Evolutionary conservation across 1,139 yeast genomes (phyloP).

Genomic region (Eremothecium gossypii): DNA sequence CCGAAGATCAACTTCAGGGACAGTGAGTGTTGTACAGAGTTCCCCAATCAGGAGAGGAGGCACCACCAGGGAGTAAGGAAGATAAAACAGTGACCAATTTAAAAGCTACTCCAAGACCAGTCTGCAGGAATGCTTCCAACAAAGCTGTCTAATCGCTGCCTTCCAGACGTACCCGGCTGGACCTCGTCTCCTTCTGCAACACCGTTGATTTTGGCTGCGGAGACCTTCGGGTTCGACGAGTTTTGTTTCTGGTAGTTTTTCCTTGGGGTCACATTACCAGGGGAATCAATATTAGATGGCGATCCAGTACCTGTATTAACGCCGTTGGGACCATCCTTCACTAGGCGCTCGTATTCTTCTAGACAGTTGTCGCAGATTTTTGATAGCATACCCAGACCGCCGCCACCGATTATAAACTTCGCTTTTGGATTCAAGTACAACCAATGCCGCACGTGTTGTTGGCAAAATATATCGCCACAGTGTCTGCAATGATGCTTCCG

Average conservation of each 20-base stretch:
- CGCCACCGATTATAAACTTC: constrained; percentile 64
- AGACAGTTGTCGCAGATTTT: constrained; percentile 77
- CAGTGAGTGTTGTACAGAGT: too few relatives aligned
- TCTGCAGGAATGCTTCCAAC: constrained; percentile 63
- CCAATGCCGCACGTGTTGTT: constrained; percentile 43
- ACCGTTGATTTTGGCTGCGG: constrained; percentile 4
- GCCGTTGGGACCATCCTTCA: constrained; percentile 29
- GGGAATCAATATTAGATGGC: too few relatives aligned
- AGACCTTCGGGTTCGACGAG: not conserved
- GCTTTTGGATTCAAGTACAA: constrained; percentile 58
- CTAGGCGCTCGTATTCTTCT: constrained; percentile 49
- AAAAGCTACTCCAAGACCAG: constrained; percentile 72
- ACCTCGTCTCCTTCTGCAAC: constrained; percentile 3
- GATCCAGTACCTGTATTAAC: too few relatives aligned
- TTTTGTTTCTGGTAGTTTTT: too few relatives aligned
- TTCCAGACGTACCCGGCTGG: constrained; percentile 7
- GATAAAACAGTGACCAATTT: constrained; percentile 7
- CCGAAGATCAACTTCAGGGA: too few relatives aligned
- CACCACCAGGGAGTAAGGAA: too few relatives aligned
- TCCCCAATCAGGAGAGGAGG: too few relatives aligned
- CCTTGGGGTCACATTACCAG: too few relatives aligned
- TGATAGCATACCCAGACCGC: constrained; percentile 62
- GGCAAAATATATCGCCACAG: constrained; percentile 88
- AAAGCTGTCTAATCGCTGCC: constrained; percentile 21
- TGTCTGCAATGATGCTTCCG: constrained; percentile 90